Percentiles rank a stretch among this genome's conserved stretches.
phyloP scores from a whole-genome alignment of 1,284 basidiomycete species.

The Coriolopsis trogii region DNA sequence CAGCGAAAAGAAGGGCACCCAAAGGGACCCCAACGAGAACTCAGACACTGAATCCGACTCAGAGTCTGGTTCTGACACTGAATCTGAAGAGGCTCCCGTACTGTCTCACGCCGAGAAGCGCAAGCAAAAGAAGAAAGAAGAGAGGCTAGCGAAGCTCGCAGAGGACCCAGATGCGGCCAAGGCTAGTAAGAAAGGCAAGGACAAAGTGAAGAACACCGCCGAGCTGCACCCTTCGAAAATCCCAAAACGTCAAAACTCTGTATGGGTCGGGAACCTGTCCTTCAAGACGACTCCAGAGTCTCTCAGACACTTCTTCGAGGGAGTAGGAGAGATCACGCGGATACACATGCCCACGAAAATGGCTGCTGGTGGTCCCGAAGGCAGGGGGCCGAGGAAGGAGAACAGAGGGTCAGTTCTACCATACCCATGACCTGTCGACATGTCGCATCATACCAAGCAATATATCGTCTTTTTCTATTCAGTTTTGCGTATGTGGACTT shows the following conservation, averaged over 20 bases:
- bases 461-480: constrained; percentile 15
- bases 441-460: constrained; percentile 7
- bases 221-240: constrained; percentile 33
- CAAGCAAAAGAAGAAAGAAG: constrained; percentile 58
- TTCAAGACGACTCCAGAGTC: constrained; percentile 85
- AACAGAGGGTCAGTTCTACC: constrained; percentile 64
- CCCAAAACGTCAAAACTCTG: constrained; percentile 72
- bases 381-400: constrained; percentile 48
- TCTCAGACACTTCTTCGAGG: constrained; percentile 74
- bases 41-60: constrained; percentile 1
- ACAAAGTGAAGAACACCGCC: constrained; percentile 29
- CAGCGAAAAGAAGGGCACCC: constrained; percentile 5
- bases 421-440: background rate
- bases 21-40: constrained; percentile 5
- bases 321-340: constrained; percentile 72
- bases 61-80: constrained; percentile 14
- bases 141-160: constrained; percentile 24
- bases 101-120: constrained; percentile 76
- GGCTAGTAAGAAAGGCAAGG: constrained; percentile 48
- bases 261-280: constrained; percentile 96
- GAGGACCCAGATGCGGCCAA: background rate
- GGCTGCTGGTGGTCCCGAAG: constrained; percentile 30
- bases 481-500: constrained; percentile 99
- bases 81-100: constrained; percentile 39
- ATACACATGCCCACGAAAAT: constrained; percentile 75